phyloP scores from a whole-genome alignment of 768 basidiomycete genomes.

The Auriculariales sp. region DNA sequence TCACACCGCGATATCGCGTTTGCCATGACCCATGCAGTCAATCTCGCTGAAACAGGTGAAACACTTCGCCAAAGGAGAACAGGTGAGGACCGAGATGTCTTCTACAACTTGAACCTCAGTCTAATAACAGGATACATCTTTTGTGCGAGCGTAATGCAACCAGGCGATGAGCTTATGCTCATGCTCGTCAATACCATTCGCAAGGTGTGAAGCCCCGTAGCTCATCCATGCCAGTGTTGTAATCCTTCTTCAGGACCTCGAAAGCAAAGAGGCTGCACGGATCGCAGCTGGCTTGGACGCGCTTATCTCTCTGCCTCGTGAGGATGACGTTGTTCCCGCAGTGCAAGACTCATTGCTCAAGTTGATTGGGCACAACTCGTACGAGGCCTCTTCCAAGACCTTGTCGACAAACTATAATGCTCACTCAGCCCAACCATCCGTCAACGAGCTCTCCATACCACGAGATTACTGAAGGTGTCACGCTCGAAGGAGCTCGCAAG shows the following conservation, averaged over 20 bases:
- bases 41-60: slow-evolving; percentile 55
- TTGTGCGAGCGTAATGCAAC: slow-evolving; percentile 58
- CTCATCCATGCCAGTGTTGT: neutral
- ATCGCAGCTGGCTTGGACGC: slow-evolving; percentile 63
- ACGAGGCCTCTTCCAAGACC: slow-evolving; percentile 25
- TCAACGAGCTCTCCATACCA: slow-evolving; percentile 45
- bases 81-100: slow-evolving; percentile 36
- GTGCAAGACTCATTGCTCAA: slow-evolving; percentile 50
- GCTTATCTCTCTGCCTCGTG: slow-evolving; percentile 39
- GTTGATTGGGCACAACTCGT: slow-evolving; percentile 63
- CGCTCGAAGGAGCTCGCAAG: neutral
- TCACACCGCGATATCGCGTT: slow-evolving; percentile 41
- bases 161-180: slow-evolving; percentile 52
- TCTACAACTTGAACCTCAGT: neutral
- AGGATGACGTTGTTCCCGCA: slow-evolving; percentile 60
- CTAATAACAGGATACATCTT: slow-evolving; percentile 55
- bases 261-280: slow-evolving; percentile 35
- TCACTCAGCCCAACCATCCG: slow-evolving; percentile 38
- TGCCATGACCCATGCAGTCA: slow-evolving; percentile 63
- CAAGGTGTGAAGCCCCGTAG: slow-evolving; percentile 34
- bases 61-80: slow-evolving; percentile 37
- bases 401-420: slow-evolving; percentile 1
- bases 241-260: slow-evolving; percentile 45
- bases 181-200: slow-evolving; percentile 81
- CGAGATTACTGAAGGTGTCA: slow-evolving; percentile 25